These are phyloP conservation scores for Knoxdaviesia capensis DNA, from an alignment of 2,329 filamentous ascomycete genomes.

Conservation along the genomic window DNA sequence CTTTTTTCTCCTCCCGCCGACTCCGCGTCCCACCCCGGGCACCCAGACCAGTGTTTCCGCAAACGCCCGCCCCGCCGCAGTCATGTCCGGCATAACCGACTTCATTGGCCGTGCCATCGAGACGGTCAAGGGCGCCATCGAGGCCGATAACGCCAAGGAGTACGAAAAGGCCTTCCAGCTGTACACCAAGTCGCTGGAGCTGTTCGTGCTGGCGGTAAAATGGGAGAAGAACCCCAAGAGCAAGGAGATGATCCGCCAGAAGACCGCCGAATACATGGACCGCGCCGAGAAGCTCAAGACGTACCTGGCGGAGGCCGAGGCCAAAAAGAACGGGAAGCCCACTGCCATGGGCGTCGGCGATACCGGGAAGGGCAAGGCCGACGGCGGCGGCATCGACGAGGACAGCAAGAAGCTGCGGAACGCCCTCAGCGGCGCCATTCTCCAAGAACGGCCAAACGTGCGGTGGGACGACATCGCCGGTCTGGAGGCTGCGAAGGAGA, in stretches of 20 bases:
- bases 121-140: constrained; percentile 92
- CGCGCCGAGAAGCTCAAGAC: constrained; percentile 94
- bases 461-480: constrained; percentile 98
- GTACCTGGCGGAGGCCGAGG: constrained; percentile 59
- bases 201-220: constrained; percentile 97
- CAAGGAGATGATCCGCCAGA: constrained; percentile 92
- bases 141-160: constrained; percentile 83
- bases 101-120: constrained; percentile 94
- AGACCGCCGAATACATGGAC: constrained; percentile 95
- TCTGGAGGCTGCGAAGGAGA: constrained; percentile 84
- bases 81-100: constrained; percentile 36
- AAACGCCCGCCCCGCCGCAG: too few species aligned
- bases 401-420: constrained; percentile 90
- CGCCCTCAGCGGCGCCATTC: constrained; percentile 75
- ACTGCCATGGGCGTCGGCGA: constrained; percentile 48
- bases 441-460: constrained; percentile 89
- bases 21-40: too few species aligned
- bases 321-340: constrained; percentile 30
- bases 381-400: constrained; percentile 57
- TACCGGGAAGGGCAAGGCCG: constrained; percentile 37
- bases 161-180: constrained; percentile 94
- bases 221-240: constrained; percentile 98
- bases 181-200: constrained; percentile 89
- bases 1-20: background rate
- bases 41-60: background rate